Evolutionary conservation across 805 yeast species (phyloP), one percentile per base, ranked within the genome.

Genomic region (Lachancea quebecensis): DNA sequence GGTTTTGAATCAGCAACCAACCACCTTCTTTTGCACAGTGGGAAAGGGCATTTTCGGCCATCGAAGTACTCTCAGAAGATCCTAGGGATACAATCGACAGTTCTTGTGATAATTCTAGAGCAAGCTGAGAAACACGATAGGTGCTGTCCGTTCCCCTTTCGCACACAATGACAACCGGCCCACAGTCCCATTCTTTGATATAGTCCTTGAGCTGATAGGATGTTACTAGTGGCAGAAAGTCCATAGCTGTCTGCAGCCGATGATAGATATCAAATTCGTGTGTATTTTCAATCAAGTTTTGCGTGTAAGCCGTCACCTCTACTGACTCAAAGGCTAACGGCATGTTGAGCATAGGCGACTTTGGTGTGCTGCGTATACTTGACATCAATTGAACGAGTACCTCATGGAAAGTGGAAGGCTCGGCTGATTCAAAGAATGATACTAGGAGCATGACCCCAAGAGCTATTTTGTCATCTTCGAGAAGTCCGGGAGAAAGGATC

Each of bases 1-100:
- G 68, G 56, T 90, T 90, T 58, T 91, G 95, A 28, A 91, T 62
- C 27, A 90, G 54, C 0, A 91, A 61, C 96, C 96, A 88, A 1
- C 60, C 54, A 0, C 86, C 88, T 1, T 57, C 57, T n/a, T 58
- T 64, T 1, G 72, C 57, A 0, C 79, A 77, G 9, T 59, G 62
- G 1, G 59, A 55, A 8, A 87, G 64, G n/a, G 78, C 77, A 41
- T 68, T 64, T 17, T 74, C 76, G 0, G 91, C 90, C 35, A 70
- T 64, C 2, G 68, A 73, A 1, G 70, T 60, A 9, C 85, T 82
- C 60, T 87, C 95, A 18, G 61, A 58, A 0, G 95, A 78, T 0
- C 96, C 97, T 77, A 90, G 71, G 0, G 96, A 77, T 33, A 85
- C 72, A 1, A 72, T 60, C 0, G 55, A 58, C 30, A 81, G 55